Base-by-base conservation (phyloP, 139 green algal genomes). In the Monoraphidium neglectum region DNA sequence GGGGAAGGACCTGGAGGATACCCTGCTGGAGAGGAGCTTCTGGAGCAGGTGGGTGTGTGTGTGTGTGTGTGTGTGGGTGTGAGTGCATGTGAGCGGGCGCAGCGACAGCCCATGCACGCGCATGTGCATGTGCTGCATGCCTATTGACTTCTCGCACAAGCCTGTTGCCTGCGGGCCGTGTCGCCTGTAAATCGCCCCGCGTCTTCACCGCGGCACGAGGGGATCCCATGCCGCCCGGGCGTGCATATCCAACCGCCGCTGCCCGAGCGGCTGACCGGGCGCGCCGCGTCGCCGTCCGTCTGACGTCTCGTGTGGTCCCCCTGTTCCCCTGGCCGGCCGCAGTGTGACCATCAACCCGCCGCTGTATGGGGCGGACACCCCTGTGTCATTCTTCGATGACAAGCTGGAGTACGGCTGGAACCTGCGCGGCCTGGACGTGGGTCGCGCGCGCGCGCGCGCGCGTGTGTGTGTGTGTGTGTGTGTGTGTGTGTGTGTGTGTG, bases 321-420 rank as follows among this genome's bases (percentile, higher is more conserved):
- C 13, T 53, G 8, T 12, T 12, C 43, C 43, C 43, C 43, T 53
- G 5, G 28, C 21, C n/a, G 8, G 8, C 59, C 51, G 57, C 64
- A 81, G 70, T 28, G 35, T 91, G 70, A 90, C 87, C 1, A 83
- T 88, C 72, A 89, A 87, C 78, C 87, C 87, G 24, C 87, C 87
- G 0, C 57, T 91, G 71, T 90, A 83, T 40, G 85, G 88, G 28
- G 86, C 85, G 12, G 89, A 94, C 84, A 94, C 87, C 24, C 89
- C 89, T 18, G 62, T 79, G 28, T 89, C 79, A 0, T 88, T 92
- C 61, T 94, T 94, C 65, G 89, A 92, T 66, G 54, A 82, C 26
- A 83, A 90, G 53, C 76, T 94, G 69, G 70, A 82, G 21, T 91
- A 88, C 66, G 89, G 89, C 40, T 94, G 89, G 89, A 92, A 92